Conservation (phyloP, 805 yeast species). For the Saccharomycopsis sp. region DNA sequence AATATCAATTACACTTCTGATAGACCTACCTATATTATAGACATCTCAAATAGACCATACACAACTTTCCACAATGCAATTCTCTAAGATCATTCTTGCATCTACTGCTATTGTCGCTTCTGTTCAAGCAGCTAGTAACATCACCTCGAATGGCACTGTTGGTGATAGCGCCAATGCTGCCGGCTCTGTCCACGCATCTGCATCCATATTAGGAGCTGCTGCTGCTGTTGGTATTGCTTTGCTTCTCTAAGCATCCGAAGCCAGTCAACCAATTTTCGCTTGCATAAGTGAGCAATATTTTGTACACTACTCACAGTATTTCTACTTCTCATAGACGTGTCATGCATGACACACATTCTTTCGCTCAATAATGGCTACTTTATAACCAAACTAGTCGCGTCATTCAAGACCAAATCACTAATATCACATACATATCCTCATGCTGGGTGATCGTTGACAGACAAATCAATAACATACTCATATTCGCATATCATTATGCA, state of each 20-base stretch:
- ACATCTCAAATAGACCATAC: neutral
- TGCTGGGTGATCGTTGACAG: too few species aligned
- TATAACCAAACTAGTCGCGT: too few species aligned
- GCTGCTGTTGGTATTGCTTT: constrained; percentile 21
- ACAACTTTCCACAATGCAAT: constrained; percentile 7
- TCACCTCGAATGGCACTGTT: constrained; percentile 8
- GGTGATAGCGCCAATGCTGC: constrained; percentile 15
- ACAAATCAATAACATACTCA: neutral
- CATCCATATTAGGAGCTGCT: constrained; percentile 20
- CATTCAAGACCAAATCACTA: too few species aligned
- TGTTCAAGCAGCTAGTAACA: constrained; percentile 10
- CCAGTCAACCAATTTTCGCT: too few species aligned
- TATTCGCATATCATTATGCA: neutral
- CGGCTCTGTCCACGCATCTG: constrained; percentile 18
- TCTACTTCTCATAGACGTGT: too few species aligned
- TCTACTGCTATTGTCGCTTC: constrained; percentile 6
- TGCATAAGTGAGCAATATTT: too few species aligned
- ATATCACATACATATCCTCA: too few species aligned
- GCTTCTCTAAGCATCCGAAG: constrained; percentile 11
- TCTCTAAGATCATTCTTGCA: constrained; percentile 15
- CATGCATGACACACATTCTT: neutral
- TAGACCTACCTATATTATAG: neutral
- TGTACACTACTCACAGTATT: neutral
- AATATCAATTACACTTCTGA: too few species aligned
- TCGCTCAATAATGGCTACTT: neutral